A percentile compares a stretch with the other conserved stretches of the same genome.
Conservation (phyloP, 2,329 filamentous ascomycete genomes). For the Fusarium sp. region DNA sequence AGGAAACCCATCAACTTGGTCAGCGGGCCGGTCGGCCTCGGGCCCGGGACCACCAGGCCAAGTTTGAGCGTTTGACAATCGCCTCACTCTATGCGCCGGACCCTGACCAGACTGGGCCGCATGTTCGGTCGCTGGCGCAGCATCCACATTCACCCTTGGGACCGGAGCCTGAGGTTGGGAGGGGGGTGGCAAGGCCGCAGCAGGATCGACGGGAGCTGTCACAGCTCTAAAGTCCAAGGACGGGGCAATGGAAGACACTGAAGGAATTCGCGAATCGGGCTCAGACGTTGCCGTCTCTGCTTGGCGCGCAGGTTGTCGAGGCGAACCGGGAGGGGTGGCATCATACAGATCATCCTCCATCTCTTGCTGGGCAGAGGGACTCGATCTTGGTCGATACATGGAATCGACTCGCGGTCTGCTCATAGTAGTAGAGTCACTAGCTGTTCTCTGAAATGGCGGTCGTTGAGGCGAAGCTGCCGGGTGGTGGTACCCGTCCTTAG, state of each 20-base stretch:
- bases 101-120: constrained; percentile 17
- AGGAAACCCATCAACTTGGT: constrained; percentile 48
- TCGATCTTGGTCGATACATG: constrained; percentile 46
- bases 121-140: constrained; percentile 38
- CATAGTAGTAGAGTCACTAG: constrained; percentile 49
- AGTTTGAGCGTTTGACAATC: constrained; percentile 52
- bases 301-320: constrained; percentile 33
- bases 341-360: constrained; percentile 59
- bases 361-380: constrained; percentile 41
- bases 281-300: constrained; percentile 5
- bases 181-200: constrained; percentile 7
- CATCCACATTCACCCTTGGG: constrained; percentile 45
- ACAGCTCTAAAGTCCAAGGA: constrained; percentile 14
- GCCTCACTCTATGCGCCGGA: constrained; percentile 38
- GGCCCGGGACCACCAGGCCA: constrained; percentile 56
- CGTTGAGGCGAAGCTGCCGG: constrained; percentile 18
- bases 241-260: constrained; percentile 29
- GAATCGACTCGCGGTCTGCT: constrained; percentile 41
- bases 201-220: constrained; percentile 21
- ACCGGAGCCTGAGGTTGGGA: constrained; percentile 11
- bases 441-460: constrained; percentile 46
- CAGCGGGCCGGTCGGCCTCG: constrained; percentile 36
- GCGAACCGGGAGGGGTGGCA: constrained; percentile 58
- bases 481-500: constrained; percentile 14
- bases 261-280: constrained; percentile 14